phyloP scores from a whole-genome alignment of 306 rosid species.

The Malus orientalis region DNA sequence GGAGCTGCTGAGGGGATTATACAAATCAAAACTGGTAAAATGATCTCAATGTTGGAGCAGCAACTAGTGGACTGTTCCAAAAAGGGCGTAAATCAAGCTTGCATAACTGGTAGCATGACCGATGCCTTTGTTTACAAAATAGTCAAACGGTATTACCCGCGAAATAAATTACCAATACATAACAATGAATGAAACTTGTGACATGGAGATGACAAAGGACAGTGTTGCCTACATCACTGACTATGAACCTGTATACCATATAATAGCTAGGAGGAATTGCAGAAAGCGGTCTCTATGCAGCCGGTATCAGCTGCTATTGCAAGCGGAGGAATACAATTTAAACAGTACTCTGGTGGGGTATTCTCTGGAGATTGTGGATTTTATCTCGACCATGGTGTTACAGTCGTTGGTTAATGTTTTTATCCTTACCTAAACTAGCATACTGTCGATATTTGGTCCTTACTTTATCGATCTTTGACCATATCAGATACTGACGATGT shows the following conservation, averaged over 20 bases:
- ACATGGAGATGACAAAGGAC: neutral
- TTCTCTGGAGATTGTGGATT: too few species aligned
- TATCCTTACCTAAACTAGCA: too few species aligned
- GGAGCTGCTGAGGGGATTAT: slow-evolving; percentile 26
- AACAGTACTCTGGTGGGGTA: too few species aligned
- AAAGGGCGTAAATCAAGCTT: neutral
- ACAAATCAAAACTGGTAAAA: neutral
- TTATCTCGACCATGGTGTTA: too few species aligned
- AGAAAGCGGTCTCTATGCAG: too few species aligned
- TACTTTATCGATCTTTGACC: too few species aligned
- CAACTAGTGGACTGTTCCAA: neutral
- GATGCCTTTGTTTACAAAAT: neutral
- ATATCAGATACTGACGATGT: too few species aligned
- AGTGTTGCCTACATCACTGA: neutral
- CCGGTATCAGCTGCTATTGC: too few species aligned
- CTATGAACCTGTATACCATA: neutral
- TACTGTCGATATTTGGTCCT: too few species aligned
- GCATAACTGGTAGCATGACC: neutral
- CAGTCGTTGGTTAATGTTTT: too few species aligned
- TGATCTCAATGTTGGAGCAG: neutral
- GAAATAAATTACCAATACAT: neutral
- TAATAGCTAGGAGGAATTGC: neutral
- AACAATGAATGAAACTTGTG: neutral
- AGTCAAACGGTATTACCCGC: neutral
- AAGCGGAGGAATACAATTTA: too few species aligned